Evolutionary conservation across 2,329 filamentous ascomycete species (phyloP), one percentile per base, ranked within the genome.

Genomic region (Paecilomyces niveus): DNA sequence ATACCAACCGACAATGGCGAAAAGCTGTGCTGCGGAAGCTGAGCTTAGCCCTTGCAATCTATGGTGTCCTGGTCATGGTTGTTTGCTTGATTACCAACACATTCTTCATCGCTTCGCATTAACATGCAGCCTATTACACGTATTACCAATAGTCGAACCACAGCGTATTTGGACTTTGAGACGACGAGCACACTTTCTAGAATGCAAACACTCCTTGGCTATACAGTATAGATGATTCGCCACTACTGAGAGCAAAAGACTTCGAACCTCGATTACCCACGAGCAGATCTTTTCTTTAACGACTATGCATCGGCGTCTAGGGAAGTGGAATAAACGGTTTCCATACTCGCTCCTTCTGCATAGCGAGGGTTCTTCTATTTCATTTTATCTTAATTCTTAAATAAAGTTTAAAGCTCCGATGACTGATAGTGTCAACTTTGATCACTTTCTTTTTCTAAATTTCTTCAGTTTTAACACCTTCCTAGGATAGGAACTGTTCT

Each of bases 61-160:
- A 99, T 70, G 94, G 94, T 21, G 65, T 90, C 8, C 76, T 89
- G 54, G 92, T 99, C 56, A 97, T 99, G 94, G 77, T 90, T 29
- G 87, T 93, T 54, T 97, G 92, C 71, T 76, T 99, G 66, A 78
- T 85, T 51, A 91, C 92, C 70, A 97, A 97, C 72, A 86, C 89
- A 13, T 89, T 96, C 67, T 92, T 94, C 66, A 81, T 85, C 55
- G 83, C 81, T 57, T 81, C 82, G 58, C 85, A 89, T 76, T 90
- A 74, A 35, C 54, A 33, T 29, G 15, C n/a, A 18, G n/a, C 15
- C 15, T 45, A 6, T 7, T 45, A 9, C 18, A n/a, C 35, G 15
- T 9, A 18, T n/a, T 45, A 3, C 18, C 9, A 18, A 45, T 7
- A 45, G 39, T 39, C 35, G 35, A 15, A 39, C 3, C 35, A 45